phyloP scores from a whole-genome alignment of 202 grass and related monocot species.

The Schoenoplectus tabernaemontani region DNA sequence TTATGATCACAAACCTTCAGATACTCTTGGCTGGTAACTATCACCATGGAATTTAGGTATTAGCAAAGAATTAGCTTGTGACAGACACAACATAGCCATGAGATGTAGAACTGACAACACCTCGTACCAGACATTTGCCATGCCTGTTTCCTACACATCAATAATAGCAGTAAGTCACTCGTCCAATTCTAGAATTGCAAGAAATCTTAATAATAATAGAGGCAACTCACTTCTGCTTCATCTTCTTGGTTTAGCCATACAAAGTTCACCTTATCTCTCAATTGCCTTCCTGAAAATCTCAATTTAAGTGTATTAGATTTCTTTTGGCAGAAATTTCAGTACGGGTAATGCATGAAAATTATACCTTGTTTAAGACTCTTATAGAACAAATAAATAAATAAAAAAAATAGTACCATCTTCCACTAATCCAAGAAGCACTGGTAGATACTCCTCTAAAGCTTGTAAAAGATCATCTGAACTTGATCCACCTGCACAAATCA shows the following conservation, averaged over 20 bases:
- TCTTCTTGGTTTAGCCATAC: constrained; percentile 92
- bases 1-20: constrained; percentile 50
- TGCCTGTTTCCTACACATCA: constrained; percentile 61
- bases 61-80: constrained; percentile 82
- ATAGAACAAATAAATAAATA: neutral
- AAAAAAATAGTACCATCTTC: constrained; percentile 54
- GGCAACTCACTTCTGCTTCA: constrained; percentile 43
- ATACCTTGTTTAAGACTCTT: neutral
- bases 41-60: constrained; percentile 76
- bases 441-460: constrained; percentile 74
- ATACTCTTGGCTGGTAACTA: constrained; percentile 73
- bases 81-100: constrained; percentile 80
- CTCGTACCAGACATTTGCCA: constrained; percentile 90
- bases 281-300: constrained; percentile 35
- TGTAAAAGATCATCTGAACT: constrained; percentile 51
- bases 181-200: neutral
- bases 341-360: neutral
- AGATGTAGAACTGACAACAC: constrained; percentile 90
- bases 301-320: neutral
- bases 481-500: constrained; percentile 37
- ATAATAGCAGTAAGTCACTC: constrained; percentile 10
- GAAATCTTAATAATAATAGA: neutral
- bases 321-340: neutral
- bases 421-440: constrained; percentile 62
- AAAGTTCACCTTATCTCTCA: constrained; percentile 58